phyloP scores from a whole-genome alignment of 1,284 basidiomycete genomes.

The Irpex sp. region DNA sequence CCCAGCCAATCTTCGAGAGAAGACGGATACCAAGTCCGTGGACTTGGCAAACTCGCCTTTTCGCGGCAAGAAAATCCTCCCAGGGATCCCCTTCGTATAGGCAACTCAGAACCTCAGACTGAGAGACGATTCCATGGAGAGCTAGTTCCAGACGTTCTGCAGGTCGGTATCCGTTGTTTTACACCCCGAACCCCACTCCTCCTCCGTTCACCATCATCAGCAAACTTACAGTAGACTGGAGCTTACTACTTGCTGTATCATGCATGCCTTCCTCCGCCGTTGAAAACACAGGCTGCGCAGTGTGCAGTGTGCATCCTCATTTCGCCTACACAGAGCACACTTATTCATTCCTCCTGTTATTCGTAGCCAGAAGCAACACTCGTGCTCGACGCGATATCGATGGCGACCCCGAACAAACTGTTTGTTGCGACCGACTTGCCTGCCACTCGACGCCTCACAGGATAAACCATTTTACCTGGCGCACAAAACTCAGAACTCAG shows the following conservation, averaged over 20 bases:
- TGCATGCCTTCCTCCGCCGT: background rate
- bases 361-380: background rate
- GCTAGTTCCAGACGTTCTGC: background rate
- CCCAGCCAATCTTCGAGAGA: background rate
- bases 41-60: background rate
- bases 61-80: background rate
- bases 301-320: background rate
- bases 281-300: background rate
- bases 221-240: too few species aligned
- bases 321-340: background rate
- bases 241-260: too few species aligned
- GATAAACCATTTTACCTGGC: background rate
- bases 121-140: background rate
- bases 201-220: too few species aligned
- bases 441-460: background rate
- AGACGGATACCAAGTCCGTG: background rate
- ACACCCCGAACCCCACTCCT: too few species aligned
- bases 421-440: background rate
- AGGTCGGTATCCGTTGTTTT: too few species aligned
- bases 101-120: background rate
- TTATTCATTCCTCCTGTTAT: background rate
- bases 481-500: too few species aligned
- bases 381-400: background rate
- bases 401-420: background rate
- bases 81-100: background rate